Percentiles rank a stretch among this genome's conserved stretches.
These are phyloP conservation scores for Stygiomarasmius scandens DNA, from an alignment of 1,284 basidiomycete species.

Conservation along the genomic window DNA sequence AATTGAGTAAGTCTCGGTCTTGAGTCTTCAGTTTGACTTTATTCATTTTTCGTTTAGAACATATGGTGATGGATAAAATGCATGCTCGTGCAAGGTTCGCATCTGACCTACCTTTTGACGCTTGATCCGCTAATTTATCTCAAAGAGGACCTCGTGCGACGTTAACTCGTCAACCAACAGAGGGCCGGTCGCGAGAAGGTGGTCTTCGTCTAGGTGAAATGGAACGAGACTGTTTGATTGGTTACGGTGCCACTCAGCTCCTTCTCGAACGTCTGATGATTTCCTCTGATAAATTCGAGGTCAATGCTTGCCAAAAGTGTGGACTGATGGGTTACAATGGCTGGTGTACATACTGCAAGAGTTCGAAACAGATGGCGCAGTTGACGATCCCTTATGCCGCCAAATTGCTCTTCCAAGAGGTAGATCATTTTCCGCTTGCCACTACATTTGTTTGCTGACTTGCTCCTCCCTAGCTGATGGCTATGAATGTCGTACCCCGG, in stretches of 20 bases:
- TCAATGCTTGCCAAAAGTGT: slow-evolving; percentile 94
- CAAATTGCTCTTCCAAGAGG: slow-evolving; percentile 97
- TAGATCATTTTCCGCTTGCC: slow-evolving; percentile 37
- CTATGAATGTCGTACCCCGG: slow-evolving; percentile 92
- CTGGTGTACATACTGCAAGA: slow-evolving; percentile 96
- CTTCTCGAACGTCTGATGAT: slow-evolving; percentile 98
- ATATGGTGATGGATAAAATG: slow-evolving; percentile 99
- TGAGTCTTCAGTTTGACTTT: background rate
- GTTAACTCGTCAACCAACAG: slow-evolving; percentile 96
- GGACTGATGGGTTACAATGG: slow-evolving; percentile 97
- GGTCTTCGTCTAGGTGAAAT: slow-evolving; percentile 98
- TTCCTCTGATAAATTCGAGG: slow-evolving; percentile 95
- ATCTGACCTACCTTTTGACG: slow-evolving; percentile 17
- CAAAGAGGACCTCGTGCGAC: slow-evolving; percentile 92
- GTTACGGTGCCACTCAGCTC: slow-evolving; percentile 95
- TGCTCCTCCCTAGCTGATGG: slow-evolving; percentile 69
- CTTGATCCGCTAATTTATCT: slow-evolving; percentile 6
- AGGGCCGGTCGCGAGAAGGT: slow-evolving; percentile 96
- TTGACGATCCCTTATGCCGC: slow-evolving; percentile 98
- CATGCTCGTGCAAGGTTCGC: slow-evolving; percentile 91
- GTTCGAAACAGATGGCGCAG: slow-evolving; percentile 93
- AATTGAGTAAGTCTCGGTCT: slow-evolving; percentile 22
- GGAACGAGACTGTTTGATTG: slow-evolving; percentile 97
- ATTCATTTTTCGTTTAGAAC: slow-evolving; percentile 51
- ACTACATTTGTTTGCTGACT: slow-evolving; percentile 10